Percentiles rank a stretch among this genome's conserved stretches.
Evolutionary conservation across 1,284 basidiomycete genomes (phyloP).

Genomic region (Apiotrichum siamense): DNA sequence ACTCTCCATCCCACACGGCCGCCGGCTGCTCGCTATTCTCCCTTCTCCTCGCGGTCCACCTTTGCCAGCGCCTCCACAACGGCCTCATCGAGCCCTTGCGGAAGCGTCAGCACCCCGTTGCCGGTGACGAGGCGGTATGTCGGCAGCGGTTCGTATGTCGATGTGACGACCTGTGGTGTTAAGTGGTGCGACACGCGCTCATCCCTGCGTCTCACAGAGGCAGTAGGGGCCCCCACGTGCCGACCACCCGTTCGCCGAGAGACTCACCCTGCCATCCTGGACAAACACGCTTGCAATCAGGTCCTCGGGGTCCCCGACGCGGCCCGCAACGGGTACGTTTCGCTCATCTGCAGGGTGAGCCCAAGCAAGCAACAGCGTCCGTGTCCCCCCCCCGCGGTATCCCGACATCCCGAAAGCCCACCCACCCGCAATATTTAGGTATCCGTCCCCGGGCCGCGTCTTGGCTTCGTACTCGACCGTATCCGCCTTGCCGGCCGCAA

Average conservation of each 20-base stretch:
- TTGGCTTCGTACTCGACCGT: constrained; percentile 38
- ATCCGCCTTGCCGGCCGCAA: constrained; percentile 18
- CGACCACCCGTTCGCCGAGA: neutral
- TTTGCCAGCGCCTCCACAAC: constrained; percentile 29
- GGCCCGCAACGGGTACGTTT: constrained; percentile 40
- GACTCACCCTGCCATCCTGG: constrained; percentile 39
- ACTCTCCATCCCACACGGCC: too few species aligned
- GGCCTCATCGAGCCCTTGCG: constrained; percentile 38
- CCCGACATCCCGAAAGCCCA: neutral
- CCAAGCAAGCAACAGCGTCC: constrained; percentile 10
- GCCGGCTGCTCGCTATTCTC: too few species aligned
- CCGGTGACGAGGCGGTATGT: constrained; percentile 42
- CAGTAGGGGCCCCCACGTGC: too few species aligned
- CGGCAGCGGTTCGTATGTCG: constrained; percentile 41
- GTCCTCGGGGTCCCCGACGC: constrained; percentile 47
- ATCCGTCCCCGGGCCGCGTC: constrained; percentile 42
- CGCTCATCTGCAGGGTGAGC: constrained; percentile 39
- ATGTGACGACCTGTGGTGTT: constrained; percentile 29
- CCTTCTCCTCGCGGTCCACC: constrained; percentile 27
- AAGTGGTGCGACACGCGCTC: too few species aligned
- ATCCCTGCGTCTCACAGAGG: too few species aligned
- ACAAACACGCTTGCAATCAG: constrained; percentile 46
- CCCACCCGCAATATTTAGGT: constrained; percentile 45
- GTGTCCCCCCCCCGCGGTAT: neutral
- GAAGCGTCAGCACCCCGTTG: constrained; percentile 38